Percentiles rank a stretch among this genome's conserved stretches.
Evolutionary conservation across 768 basidiomycete genomes (phyloP).

Genomic region (Punctularia strigosozonata): DNA sequence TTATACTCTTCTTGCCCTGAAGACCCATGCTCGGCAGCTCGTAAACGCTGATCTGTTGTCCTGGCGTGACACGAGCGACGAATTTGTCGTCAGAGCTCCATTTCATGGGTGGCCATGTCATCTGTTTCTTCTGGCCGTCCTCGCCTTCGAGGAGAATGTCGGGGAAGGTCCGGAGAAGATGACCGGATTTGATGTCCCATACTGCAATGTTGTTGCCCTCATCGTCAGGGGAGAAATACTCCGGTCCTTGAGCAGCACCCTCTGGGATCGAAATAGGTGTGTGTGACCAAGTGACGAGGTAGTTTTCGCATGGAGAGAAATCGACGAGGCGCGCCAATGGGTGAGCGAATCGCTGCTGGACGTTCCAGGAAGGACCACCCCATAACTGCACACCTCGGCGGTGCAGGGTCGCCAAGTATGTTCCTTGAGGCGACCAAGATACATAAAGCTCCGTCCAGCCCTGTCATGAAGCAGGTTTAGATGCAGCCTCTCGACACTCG

Average conservation of each 20-base stretch:
- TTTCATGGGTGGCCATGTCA: constrained; percentile 92
- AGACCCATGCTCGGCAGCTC: constrained; percentile 91
- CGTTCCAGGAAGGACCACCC: constrained; percentile 88
- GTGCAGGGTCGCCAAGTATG: constrained; percentile 89
- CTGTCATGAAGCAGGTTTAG: too few relatives aligned
- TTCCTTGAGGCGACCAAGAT: constrained; percentile 94
- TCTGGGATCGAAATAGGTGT: constrained; percentile 84
- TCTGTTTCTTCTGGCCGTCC: constrained; percentile 67
- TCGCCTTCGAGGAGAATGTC: constrained; percentile 52
- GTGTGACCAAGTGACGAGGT: constrained; percentile 95
- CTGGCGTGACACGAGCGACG: constrained; percentile 80
- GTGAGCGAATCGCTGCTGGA: constrained; percentile 86
- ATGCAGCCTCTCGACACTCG: too few relatives aligned
- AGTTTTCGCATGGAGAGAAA: constrained; percentile 94
- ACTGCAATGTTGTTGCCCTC: constrained; percentile 95
- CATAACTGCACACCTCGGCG: constrained; percentile 92
- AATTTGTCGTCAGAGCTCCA: constrained; percentile 97
- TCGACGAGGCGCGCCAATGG: constrained; percentile 92
- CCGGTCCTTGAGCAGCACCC: constrained; percentile 67
- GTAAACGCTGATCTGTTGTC: constrained; percentile 92
- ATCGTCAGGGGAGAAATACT: constrained; percentile 85
- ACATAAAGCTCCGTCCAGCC: constrained; percentile 97
- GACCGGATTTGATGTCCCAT: constrained; percentile 96
- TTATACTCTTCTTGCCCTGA: constrained; percentile 92
- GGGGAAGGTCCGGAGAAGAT: constrained; percentile 85